Evolutionary conservation across 2,329 filamentous ascomycete genomes (phyloP).

Genomic region (Sporothrix humicola): DNA sequence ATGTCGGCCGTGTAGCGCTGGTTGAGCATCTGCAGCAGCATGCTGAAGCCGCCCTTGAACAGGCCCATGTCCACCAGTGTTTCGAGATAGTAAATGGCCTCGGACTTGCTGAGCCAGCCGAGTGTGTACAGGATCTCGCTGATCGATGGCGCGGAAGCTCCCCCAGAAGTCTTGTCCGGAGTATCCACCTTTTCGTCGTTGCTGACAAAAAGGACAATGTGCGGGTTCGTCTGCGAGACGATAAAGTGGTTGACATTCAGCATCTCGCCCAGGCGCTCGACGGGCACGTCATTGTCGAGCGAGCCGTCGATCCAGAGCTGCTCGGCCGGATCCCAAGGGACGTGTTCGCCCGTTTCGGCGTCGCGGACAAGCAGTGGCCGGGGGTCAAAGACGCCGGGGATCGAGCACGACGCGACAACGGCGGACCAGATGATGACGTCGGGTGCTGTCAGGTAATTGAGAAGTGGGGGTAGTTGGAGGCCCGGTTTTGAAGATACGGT

Average conservation of each 20-base stretch:
- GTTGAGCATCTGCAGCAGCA: constrained; percentile 78
- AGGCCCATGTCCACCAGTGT: constrained; percentile 80
- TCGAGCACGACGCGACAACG: constrained; percentile 93
- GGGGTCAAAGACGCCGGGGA: constrained; percentile 83
- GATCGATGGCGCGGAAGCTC: neutral
- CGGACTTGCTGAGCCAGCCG: constrained; percentile 76
- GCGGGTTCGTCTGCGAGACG: constrained; percentile 94
- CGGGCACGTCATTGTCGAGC: constrained; percentile 91
- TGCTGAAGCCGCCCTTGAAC: constrained; percentile 78
- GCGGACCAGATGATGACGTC: constrained; percentile 97
- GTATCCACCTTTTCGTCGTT: constrained; percentile 66
- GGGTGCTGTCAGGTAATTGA: constrained; percentile 92
- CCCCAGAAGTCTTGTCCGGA: neutral
- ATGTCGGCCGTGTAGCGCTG: constrained; percentile 96
- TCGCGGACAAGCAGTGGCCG: constrained; percentile 84
- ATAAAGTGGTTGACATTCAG: constrained; percentile 99
- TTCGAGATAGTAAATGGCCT: constrained; percentile 80
- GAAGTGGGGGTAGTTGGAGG: constrained; percentile 81
- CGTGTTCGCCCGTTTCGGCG: constrained; percentile 74
- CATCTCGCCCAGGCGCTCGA: constrained; percentile 88
- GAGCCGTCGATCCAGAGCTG: constrained; percentile 93
- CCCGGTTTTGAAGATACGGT: constrained; percentile 87
- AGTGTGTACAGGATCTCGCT: constrained; percentile 66
- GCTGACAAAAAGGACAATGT: constrained; percentile 83
- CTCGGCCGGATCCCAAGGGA: constrained; percentile 84